phyloP scores from a whole-genome alignment of 1,284 basidiomycete genomes.

The Ceratobasidium sp. region DNA sequence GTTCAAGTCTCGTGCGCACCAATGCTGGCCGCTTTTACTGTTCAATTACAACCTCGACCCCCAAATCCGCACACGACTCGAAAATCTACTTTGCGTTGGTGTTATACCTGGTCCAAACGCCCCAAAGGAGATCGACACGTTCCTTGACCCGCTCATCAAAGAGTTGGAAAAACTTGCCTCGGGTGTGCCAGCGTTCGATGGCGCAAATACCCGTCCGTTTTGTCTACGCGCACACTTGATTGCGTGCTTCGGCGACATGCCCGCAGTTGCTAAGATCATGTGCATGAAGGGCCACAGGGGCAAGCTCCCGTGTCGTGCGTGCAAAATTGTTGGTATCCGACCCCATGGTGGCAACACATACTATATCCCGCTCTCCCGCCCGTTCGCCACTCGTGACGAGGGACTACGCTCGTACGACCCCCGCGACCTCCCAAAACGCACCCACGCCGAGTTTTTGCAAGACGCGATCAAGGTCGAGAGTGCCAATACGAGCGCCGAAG shows the following conservation, averaged over 20 bases:
- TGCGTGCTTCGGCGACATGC: constrained; percentile 39
- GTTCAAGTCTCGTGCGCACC: constrained; percentile 45
- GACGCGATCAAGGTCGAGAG: no score
- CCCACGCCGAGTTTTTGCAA: background rate
- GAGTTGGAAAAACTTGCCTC: constrained; percentile 37
- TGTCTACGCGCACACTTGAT: constrained; percentile 39
- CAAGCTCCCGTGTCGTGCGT: constrained; percentile 38
- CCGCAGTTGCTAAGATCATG: constrained; percentile 40
- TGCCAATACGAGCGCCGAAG: no score
- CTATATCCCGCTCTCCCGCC: constrained; percentile 22
- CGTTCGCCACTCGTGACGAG: background rate
- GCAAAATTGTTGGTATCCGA: constrained; percentile 38
- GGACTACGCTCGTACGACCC: constrained; percentile 2
- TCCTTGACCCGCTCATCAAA: constrained; percentile 39
- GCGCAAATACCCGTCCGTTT: constrained; percentile 15
- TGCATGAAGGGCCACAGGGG: constrained; percentile 40
- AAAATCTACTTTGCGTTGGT: constrained; percentile 39
- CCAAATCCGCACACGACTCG: constrained; percentile 33
- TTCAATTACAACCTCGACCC: constrained; percentile 42
- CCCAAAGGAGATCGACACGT: constrained; percentile 40
- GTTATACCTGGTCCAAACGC: constrained; percentile 41
- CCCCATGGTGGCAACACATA: no score
- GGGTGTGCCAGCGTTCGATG: constrained; percentile 37
- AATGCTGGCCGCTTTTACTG: constrained; percentile 44
- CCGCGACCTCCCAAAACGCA: constrained; percentile 16